Evolutionary conservation across 2,329 filamentous ascomycete species (phyloP).

Genomic region (Penicillium sp.): DNA sequence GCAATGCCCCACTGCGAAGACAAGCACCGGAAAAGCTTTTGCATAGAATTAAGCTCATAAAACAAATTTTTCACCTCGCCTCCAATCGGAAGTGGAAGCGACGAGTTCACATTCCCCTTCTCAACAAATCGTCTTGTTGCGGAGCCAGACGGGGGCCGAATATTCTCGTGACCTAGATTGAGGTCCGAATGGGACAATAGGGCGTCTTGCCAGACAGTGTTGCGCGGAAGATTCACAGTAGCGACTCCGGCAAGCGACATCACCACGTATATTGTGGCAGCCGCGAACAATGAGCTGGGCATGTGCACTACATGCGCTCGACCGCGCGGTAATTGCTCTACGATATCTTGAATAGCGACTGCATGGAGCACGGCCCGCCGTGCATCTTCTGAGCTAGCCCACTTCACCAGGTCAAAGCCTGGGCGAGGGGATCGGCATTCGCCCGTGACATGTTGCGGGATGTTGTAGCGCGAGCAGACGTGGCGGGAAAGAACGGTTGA

Average conservation of each 20-base stretch:
- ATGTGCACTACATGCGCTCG: constrained; percentile 49
- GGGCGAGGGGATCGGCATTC: constrained; percentile 27
- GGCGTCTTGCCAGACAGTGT: constrained; percentile 45
- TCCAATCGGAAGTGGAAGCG: constrained; percentile 21
- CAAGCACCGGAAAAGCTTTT: constrained; percentile 48
- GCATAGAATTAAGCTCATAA: constrained; percentile 51
- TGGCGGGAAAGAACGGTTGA: constrained; percentile 42
- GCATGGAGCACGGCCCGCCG: constrained; percentile 45
- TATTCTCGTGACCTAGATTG: constrained; percentile 28
- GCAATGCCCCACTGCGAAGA: constrained; percentile 49
- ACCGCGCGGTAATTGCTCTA: constrained; percentile 47
- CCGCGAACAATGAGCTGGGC: constrained; percentile 46
- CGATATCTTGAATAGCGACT: constrained; percentile 48
- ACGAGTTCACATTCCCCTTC: constrained; percentile 23
- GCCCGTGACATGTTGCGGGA: constrained; percentile 43
- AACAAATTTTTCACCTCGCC: constrained; percentile 41
- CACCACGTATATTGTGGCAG: constrained; percentile 45
- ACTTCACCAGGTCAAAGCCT: constrained; percentile 40
- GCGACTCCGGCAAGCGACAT: constrained; percentile 42
- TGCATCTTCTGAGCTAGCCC: constrained; percentile 42
- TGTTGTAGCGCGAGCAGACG: constrained; percentile 41
- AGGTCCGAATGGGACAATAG: constrained; percentile 34
- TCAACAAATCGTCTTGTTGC: constrained; percentile 43
- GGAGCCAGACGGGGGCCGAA: constrained; percentile 26
- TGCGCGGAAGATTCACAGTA: constrained; percentile 40